phyloP scores from a whole-genome alignment of 768 basidiomycete species.

The Lentinula sp. region DNA sequence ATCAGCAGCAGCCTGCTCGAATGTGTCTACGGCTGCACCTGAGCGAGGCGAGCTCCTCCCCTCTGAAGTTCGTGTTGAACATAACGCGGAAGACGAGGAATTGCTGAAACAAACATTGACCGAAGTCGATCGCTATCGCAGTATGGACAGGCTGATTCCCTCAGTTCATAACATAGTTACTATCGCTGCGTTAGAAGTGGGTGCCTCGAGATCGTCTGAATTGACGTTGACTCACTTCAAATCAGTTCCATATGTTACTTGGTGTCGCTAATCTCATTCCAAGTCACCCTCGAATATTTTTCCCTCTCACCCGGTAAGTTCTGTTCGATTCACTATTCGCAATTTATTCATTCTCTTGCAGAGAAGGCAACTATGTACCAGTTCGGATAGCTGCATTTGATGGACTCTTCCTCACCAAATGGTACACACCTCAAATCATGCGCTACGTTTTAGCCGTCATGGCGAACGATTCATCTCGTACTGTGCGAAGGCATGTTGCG shows the following conservation, averaged over 20 bases:
- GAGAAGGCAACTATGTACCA: slow-evolving; percentile 91
- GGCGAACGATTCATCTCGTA: slow-evolving; percentile 76
- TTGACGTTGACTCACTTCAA: not conserved
- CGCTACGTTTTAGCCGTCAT: slow-evolving; percentile 85
- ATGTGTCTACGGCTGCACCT: slow-evolving; percentile 69
- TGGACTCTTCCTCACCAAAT: slow-evolving; percentile 83
- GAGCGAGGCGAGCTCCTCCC: slow-evolving; percentile 76
- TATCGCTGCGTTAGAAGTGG: slow-evolving; percentile 82
- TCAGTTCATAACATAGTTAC: slow-evolving; percentile 94
- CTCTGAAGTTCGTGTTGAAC: slow-evolving; percentile 59
- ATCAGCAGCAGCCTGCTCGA: slow-evolving; percentile 72
- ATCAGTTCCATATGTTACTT: slow-evolving; percentile 74
- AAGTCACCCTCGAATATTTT: slow-evolving; percentile 71
- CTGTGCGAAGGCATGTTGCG: slow-evolving; percentile 83
- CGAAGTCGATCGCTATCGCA: slow-evolving; percentile 88
- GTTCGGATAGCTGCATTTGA: slow-evolving; percentile 94
- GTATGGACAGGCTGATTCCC: slow-evolving; percentile 92
- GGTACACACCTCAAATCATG: slow-evolving; percentile 82
- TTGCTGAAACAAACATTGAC: slow-evolving; percentile 69
- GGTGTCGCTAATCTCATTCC: slow-evolving; percentile 74
- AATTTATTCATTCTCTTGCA: slow-evolving; percentile 24
- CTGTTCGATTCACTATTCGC: not conserved
- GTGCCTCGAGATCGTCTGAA: slow-evolving; percentile 14
- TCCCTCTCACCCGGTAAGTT: slow-evolving; percentile 78
- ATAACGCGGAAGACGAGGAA: slow-evolving; percentile 61